phyloP scores from a whole-genome alignment of 768 basidiomycete species.

The Tylopilus sp. region DNA sequence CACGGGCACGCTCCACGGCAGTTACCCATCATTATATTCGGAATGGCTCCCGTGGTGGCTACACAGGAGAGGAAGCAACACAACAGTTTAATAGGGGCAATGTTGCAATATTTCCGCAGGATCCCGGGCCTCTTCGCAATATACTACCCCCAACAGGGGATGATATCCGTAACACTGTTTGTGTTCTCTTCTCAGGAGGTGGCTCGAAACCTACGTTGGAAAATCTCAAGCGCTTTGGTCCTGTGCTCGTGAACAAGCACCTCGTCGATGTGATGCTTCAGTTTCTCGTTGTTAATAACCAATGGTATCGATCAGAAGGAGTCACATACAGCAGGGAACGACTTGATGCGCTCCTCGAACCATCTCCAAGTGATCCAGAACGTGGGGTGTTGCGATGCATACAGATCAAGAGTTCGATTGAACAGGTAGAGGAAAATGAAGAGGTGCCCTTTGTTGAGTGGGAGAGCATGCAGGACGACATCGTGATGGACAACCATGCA shows the following conservation, averaged over 20 bases:
- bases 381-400: no score
- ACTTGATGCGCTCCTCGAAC: no score
- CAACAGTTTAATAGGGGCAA: background rate
- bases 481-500: background rate
- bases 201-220: accelerated
- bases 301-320: no score
- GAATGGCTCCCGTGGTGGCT: background rate
- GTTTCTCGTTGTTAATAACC: no score
- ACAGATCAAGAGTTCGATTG: no score
- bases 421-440: no score
- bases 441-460: no score
- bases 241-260: background rate
- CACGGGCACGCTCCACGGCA: no score
- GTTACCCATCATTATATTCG: background rate
- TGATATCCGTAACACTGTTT: background rate
- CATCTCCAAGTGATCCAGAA: no score
- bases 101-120: background rate
- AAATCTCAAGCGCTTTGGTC: background rate
- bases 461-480: no score
- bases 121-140: background rate
- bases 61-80: background rate
- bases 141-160: background rate
- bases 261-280: no score
- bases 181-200: background rate
- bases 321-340: no score